Percentiles rank a stretch among this genome's conserved stretches.
These are phyloP conservation scores for Fomitopsis betulina DNA, from an alignment of 1,284 basidiomycete genomes.

Conservation along the genomic window DNA sequence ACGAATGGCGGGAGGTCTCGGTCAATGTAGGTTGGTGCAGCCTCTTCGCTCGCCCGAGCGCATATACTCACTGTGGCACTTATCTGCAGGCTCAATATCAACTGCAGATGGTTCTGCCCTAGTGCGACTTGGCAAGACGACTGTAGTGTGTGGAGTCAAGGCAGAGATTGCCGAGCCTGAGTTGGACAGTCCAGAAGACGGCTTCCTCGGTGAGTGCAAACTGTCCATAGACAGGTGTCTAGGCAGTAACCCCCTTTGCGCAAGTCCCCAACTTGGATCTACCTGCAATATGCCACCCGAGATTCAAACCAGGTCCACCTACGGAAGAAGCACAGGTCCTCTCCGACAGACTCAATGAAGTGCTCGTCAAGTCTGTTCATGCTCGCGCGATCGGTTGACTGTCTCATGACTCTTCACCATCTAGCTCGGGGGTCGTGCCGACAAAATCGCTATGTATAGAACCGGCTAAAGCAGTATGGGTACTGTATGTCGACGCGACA, in stretches of 20 bases:
- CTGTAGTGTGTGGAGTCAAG: slow-evolving; percentile 90
- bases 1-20: slow-evolving; percentile 63
- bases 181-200: slow-evolving; percentile 66
- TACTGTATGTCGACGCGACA: slow-evolving; percentile 88
- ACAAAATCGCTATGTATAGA: slow-evolving; percentile 76
- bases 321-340: slow-evolving; percentile 88
- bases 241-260: neutral
- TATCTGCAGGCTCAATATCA: slow-evolving; percentile 71
- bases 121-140: slow-evolving; percentile 86
- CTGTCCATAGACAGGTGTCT: neutral
- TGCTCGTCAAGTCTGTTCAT: slow-evolving; percentile 55
- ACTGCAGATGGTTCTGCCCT: slow-evolving; percentile 90
- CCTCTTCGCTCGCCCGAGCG: neutral
- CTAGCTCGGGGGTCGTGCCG: slow-evolving; percentile 66
- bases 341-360: slow-evolving; percentile 77
- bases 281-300: slow-evolving; percentile 86
- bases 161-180: slow-evolving; percentile 92
- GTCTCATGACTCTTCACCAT: neutral
- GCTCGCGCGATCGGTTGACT: neutral
- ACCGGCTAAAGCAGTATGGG: slow-evolving; percentile 81
- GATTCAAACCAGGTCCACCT: slow-evolving; percentile 93
- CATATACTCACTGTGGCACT: neutral
- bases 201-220: slow-evolving; percentile 69
- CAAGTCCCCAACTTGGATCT: slow-evolving; percentile 87
- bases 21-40: slow-evolving; percentile 65